Base-by-base conservation (phyloP, 306 rosid species). In the Cucumis melo region DNA sequence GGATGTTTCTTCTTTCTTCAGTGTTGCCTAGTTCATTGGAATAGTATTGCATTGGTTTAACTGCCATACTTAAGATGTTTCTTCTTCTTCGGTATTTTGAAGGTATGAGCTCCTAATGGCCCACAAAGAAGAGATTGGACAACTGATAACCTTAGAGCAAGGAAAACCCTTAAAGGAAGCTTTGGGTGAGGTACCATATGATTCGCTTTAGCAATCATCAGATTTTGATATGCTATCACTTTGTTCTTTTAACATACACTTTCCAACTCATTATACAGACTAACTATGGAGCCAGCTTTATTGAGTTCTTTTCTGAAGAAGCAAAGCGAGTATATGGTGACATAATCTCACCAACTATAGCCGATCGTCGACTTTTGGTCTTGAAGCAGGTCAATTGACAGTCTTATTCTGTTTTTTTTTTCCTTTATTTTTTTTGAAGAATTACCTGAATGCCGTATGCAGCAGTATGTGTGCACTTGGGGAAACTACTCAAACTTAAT, bases 101-200 rank as follows among this genome's bases (percentile, higher is more conserved):
- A 94, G 97, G 98, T 94, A 87, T 74, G 93, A 94, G 77, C 86
- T 92, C 64, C 76, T 94, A 75, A 83, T 87, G 67, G 82, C 87
- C 60, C 92, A 92, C 85, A 89, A 88, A 79, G 93, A 94, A 82
- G 95, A 88, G 84, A 90, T 94, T 68, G 97, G 91, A 64, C 91
- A 94, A 64, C 95, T 94, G 77, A 89, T 94, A 74, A 94, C 99
- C 75, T 89, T 92, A 88, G 99, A 94, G 90, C 96, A 92, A 87
- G 99, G 99, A 62, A 94, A 94, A 83, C 97, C 99, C 78, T 82
- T 94, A 46, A 88, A 83, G 81, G 99, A 94, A 88, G 87, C 99
- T 78, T 13, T 90, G 74, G 98, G 89, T 34, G 99, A 92, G 99
- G 99, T 94, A 86, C 54, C 29, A 62, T 54, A 75, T 56, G 36